These are phyloP conservation scores for Penicillium mononematosum DNA, from an alignment of 495 filamentous ascomycete genomes.

Conservation along the genomic window DNA sequence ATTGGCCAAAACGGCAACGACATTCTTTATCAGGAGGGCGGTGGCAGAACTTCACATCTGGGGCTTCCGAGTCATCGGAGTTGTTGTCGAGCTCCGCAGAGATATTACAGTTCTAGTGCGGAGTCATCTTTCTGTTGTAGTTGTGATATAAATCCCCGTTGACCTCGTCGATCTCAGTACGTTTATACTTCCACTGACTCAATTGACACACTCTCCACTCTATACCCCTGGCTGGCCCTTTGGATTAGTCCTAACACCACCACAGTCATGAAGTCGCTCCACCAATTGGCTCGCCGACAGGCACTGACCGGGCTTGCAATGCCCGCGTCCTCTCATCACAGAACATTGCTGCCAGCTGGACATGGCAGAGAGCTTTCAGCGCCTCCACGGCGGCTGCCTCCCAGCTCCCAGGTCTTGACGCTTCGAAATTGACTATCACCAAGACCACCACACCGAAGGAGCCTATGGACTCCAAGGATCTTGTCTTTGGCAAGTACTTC, in stretches of 20 bases:
- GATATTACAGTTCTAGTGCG: constrained; percentile 21
- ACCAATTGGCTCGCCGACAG: constrained; percentile 42
- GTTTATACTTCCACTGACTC: constrained; percentile 10
- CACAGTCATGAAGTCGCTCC: constrained; percentile 40
- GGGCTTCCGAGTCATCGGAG: constrained; percentile 26
- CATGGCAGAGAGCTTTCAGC: constrained; percentile 57
- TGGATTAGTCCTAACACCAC: constrained; percentile 3
- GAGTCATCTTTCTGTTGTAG: constrained; percentile 27
- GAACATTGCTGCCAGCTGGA: constrained; percentile 26
- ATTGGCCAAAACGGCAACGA: constrained; percentile 19
- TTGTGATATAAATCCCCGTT: constrained; percentile 25
- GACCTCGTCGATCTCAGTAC: constrained; percentile 7
- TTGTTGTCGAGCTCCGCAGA: constrained; percentile 33
- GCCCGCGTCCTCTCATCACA: constrained; percentile 29
- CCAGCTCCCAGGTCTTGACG: constrained; percentile 64
- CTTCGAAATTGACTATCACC: constrained; percentile 69
- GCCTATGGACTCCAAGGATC: constrained; percentile 67
- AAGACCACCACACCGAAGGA: constrained; percentile 74
- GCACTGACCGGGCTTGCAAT: constrained; percentile 29
- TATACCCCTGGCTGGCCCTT: constrained; percentile 6
- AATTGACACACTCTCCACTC: constrained; percentile 11
- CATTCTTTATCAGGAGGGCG: constrained; percentile 15
- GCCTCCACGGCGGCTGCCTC: constrained; percentile 54
- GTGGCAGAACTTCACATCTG: constrained; percentile 17
- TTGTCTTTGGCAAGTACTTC: constrained; percentile 86